phyloP scores from a whole-genome alignment of 345 rosid genomes.

The Lepidium didymum region DNA sequence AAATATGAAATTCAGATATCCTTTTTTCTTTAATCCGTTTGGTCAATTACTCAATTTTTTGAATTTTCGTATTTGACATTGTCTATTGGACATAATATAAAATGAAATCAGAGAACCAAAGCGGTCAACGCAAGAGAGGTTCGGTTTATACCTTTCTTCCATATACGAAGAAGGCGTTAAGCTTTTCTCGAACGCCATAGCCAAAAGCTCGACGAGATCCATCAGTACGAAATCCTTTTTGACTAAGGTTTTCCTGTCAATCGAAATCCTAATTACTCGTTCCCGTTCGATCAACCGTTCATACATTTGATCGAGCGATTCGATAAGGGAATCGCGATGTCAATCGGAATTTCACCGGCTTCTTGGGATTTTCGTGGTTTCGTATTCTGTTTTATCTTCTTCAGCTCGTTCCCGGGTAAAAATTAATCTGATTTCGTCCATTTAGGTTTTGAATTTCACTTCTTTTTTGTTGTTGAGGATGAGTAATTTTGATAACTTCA shows the following conservation, averaged over 20 bases:
- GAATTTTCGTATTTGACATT: too few relatives aligned
- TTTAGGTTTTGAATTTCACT: not conserved
- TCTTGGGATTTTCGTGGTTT: constrained; percentile 11
- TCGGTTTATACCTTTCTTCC: not conserved
- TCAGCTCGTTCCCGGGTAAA: constrained; percentile 25
- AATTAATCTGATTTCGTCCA: not conserved
- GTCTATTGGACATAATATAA: too few relatives aligned
- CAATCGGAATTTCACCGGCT: not conserved
- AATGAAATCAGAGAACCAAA: not conserved
- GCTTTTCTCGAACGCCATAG: constrained; percentile 8
- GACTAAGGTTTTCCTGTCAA: not conserved
- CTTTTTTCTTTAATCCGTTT: too few relatives aligned
- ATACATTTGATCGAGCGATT: not conserved
- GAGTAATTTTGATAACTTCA: not conserved
- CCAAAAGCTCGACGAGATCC: constrained; percentile 19
- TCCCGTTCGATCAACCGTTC: not conserved
- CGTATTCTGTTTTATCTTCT: constrained; percentile 11
- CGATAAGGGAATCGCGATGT: constrained; percentile 15
- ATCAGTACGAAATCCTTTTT: not conserved
- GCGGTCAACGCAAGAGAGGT: constrained; percentile 13
- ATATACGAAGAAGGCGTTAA: not conserved
- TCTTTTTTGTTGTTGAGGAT: not conserved
- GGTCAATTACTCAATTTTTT: too few relatives aligned
- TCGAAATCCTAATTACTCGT: not conserved
- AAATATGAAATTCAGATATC: too few relatives aligned